These are phyloP conservation scores for Cupressus sempervirens DNA, from an alignment of 75 land plant species.

Conservation along the genomic window DNA sequence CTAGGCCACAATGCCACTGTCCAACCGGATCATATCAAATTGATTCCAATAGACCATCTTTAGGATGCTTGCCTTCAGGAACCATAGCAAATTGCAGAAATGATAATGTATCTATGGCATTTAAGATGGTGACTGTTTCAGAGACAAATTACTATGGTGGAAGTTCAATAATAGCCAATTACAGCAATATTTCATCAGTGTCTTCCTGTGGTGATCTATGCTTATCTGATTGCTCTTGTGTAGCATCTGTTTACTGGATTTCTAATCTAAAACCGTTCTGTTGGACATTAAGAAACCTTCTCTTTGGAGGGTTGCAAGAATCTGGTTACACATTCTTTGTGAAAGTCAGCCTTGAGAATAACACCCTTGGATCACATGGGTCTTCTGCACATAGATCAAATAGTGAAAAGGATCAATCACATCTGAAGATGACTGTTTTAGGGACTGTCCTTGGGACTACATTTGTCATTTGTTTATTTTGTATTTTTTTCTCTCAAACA, in stretches of 20 bases:
- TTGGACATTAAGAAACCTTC: conserved; percentile 35
- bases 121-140: conserved; percentile 18
- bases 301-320: conserved; percentile 48
- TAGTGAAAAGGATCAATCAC: background rate
- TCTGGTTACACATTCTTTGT: conserved; percentile 34
- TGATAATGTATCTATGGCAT: conserved; percentile 4
- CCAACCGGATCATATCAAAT: conserved; percentile 25
- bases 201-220: conserved; percentile 41
- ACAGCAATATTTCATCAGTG: conserved; percentile 25
- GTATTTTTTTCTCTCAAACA: conserved; percentile 23
- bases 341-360: conserved; percentile 21
- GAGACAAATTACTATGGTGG: conserved; percentile 42
- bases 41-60: background rate
- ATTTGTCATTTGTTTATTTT: conserved; percentile 25
- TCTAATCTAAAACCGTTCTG: conserved; percentile 34
- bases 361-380: background rate
- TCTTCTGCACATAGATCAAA: background rate
- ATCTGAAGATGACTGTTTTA: conserved; percentile 7
- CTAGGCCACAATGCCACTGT: conserved; percentile 30
- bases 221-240: conserved; percentile 40
- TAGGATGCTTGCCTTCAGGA: background rate
- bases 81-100: background rate
- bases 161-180: conserved; percentile 36
- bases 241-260: conserved; percentile 50
- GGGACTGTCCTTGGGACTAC: conserved; percentile 23